phyloP scores from a whole-genome alignment of 2,329 filamentous ascomycete genomes.

The Colletotrichum lindemuthianum region DNA sequence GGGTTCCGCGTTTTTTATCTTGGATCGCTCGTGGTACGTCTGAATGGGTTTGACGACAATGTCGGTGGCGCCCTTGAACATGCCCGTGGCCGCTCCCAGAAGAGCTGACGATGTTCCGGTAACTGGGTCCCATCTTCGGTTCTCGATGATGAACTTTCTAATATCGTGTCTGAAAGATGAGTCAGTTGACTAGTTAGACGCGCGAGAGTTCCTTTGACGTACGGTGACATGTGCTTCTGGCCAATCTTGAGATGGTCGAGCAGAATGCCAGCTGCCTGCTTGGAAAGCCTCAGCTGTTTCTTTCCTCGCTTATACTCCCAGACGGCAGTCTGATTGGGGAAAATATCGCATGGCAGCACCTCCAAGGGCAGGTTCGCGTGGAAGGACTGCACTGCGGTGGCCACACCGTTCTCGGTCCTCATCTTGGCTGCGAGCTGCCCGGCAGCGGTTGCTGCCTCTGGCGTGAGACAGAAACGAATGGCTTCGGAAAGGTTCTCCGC shows the following conservation, averaged over 20 bases:
- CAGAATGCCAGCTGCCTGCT: conserved; percentile 63
- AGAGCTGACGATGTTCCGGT: conserved; percentile 40
- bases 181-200: background rate
- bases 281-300: conserved; percentile 54
- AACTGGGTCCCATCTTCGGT: conserved; percentile 46
- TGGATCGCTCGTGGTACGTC: conserved; percentile 23
- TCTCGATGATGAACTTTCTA: conserved; percentile 44
- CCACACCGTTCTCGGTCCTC: conserved; percentile 48
- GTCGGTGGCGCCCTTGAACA: conserved; percentile 33
- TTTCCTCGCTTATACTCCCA: conserved; percentile 59
- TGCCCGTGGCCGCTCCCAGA: conserved; percentile 25
- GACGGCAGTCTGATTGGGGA: conserved; percentile 58
- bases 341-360: conserved; percentile 48
- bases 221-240: conserved; percentile 24
- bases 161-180: conserved; percentile 51
- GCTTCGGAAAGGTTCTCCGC: conserved; percentile 47
- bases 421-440: conserved; percentile 47
- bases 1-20: conserved; percentile 6
- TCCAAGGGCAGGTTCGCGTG: conserved; percentile 48
- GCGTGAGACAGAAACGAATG: conserved; percentile 47
- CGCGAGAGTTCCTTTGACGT: background rate
- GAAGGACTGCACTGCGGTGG: conserved; percentile 52
- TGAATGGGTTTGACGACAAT: conserved; percentile 37
- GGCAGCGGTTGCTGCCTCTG: conserved; percentile 44
- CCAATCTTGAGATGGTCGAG: conserved; percentile 60